These are phyloP conservation scores for Nakaseomyces uthaithaninus DNA, from an alignment of 1,139 yeast genomes.

Conservation along the genomic window DNA sequence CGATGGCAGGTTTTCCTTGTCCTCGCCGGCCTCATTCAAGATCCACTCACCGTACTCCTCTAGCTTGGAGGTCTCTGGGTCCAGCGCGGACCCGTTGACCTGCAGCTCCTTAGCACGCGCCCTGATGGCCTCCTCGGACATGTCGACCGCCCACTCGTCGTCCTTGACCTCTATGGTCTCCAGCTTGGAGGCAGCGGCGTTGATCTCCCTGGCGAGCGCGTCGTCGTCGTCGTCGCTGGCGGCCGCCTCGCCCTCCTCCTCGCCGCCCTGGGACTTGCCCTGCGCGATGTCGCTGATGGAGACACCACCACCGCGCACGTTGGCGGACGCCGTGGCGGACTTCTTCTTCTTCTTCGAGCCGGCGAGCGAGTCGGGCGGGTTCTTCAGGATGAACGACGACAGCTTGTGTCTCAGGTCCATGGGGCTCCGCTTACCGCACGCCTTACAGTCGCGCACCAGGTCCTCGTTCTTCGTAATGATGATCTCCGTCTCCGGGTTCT, in stretches of 20 bases:
- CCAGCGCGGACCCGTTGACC: conserved; percentile 40
- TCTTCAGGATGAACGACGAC: conserved; percentile 78
- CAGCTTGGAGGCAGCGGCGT: conserved; percentile 74
- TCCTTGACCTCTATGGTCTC: conserved; percentile 56
- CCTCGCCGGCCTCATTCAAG: conserved; percentile 44
- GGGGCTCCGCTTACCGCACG: conserved; percentile 86
- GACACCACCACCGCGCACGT: conserved; percentile 82
- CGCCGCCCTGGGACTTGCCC: conserved; percentile 39
- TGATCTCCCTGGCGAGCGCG: conserved; percentile 67
- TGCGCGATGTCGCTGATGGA: conserved; percentile 71
- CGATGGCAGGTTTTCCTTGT: conserved; percentile 51
- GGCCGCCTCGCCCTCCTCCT: conserved; percentile 31
- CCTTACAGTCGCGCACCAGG: conserved; percentile 90
- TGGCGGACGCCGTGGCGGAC: conserved; percentile 86
- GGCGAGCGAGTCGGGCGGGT: conserved; percentile 68
- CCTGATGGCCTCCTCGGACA: conserved; percentile 93
- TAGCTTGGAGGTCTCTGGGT: conserved; percentile 37
- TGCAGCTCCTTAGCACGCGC: conserved; percentile 87
- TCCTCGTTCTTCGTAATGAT: conserved; percentile 68
- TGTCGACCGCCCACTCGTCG: conserved; percentile 97
- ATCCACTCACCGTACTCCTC: conserved; percentile 92
- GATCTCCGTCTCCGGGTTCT: conserved; percentile 96
- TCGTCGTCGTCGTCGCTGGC: conserved; percentile 55
- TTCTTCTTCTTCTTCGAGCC: conserved; percentile 53
- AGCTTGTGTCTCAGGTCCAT: conserved; percentile 85